Conservation (phyloP, 1,284 basidiomycete species). For the Trichosporon sp. region DNA sequence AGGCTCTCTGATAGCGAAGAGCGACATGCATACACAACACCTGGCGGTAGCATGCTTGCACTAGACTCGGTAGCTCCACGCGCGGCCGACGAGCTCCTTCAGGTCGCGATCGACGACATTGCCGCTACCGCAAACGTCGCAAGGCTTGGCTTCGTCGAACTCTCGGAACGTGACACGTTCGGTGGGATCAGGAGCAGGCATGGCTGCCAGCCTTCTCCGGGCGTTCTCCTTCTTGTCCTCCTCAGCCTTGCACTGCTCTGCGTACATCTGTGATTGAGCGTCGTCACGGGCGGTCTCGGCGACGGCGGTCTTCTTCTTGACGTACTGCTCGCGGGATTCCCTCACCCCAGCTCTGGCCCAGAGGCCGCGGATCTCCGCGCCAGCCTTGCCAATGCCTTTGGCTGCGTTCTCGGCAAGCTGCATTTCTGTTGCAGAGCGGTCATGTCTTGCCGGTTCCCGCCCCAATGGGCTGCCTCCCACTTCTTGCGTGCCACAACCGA, state of each 20-base stretch:
- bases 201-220: neutral
- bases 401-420: neutral
- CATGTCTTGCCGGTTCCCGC: neutral
- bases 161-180: neutral
- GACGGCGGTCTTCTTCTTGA: neutral
- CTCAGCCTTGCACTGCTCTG: neutral
- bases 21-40: neutral
- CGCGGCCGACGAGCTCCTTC: neutral
- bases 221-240: neutral
- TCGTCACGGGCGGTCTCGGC: neutral
- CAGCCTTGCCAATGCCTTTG: neutral
- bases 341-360: neutral
- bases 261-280: neutral
- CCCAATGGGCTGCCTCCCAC: neutral
- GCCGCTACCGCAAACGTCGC: neutral
- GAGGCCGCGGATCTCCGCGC: neutral
- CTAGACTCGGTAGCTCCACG: neutral
- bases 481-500: neutral
- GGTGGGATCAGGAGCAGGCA: neutral
- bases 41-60: neutral
- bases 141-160: neutral
- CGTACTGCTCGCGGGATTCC: neutral
- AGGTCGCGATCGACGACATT: constrained; percentile 2
- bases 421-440: neutral
- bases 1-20: no score